Evolutionary conservation across 83 land plant genomes (phyloP), one percentile per base, ranked within the genome.

Genomic region (Diphasiastrum complanatum): DNA sequence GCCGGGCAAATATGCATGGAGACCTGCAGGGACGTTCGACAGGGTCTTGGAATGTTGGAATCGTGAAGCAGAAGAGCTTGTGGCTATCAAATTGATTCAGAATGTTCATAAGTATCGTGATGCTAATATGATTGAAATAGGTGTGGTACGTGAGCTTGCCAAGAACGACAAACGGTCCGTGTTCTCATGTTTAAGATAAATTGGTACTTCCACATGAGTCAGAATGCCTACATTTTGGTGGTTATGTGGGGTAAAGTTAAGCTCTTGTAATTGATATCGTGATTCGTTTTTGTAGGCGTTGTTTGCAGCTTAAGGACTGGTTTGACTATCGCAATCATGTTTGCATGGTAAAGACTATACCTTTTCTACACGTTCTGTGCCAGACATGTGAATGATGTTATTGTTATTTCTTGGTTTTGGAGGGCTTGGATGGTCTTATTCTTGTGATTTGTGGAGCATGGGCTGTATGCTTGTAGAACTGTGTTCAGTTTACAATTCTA

Each of bases 1-100:
- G 51, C 71, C 79, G 3, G 74, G 82, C 20, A 34, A 24, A 49
- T 49, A 19, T 10, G 51, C 20, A 11, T 49, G 36, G 16, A 40
- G 32, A 34, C 45, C 12, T 72, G 18, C 74, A 89, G 96, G 96
- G 16, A 91, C 97, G 33, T 91, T 91, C 80, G 97, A 95, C 22
- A 84, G 80, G 63, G 96, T 91, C 35, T 60, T 91, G 77, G 91
- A 91, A 75, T 91, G 97, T 69, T 88, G 86, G 96, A 91, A 91
- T 40, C 73, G 87, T 25, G 76, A 91, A 60, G 66, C 55, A 45
- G 66, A 76, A 41, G 96, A 91, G 50, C 60, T 68, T 70, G 97
- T 91, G 25, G 97, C 96, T 24, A 78, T 91, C 59, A 91, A 91
- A 55, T 70, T 91, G 19, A 76, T 91, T 20, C 68, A 96, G 16